Percentiles rank a stretch among this genome's conserved stretches.
phyloP scores from a whole-genome alignment of 2,329 filamentous ascomycete species.

The Aspergillus jensenii region DNA sequence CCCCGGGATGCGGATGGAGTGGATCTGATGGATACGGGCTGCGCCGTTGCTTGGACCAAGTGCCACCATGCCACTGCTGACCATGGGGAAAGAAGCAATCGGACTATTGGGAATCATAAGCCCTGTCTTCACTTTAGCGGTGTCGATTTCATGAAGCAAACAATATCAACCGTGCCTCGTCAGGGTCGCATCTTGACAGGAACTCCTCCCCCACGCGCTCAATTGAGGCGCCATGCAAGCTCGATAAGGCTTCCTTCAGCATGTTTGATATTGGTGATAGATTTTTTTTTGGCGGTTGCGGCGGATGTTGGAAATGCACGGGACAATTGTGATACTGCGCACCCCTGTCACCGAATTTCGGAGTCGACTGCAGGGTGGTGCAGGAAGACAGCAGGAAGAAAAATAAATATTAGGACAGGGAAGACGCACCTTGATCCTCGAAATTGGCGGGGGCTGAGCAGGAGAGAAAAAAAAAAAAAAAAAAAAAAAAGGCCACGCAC shows the following conservation, averaged over 20 bases:
- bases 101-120: constrained; percentile 1
- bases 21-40: constrained; percentile 7
- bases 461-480: neutral
- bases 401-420: neutral
- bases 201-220: neutral
- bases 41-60: constrained; percentile 5
- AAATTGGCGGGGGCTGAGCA: neutral
- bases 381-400: neutral
- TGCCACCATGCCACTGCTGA: neutral
- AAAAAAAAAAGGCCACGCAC: neutral
- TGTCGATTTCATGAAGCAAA: neutral
- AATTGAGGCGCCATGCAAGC: neutral
- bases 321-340: neutral
- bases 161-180: neutral
- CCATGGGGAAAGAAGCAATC: constrained; percentile 7
- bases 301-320: constrained; percentile 12
- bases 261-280: neutral
- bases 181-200: neutral
- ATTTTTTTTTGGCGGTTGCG: constrained; percentile 15
- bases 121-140: neutral
- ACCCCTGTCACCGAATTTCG: constrained; percentile 2
- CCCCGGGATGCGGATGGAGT: constrained; percentile 8
- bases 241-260: neutral
- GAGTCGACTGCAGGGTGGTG: constrained; percentile 3
- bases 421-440: neutral